phyloP scores from a whole-genome alignment of 495 filamentous ascomycete genomes.

The Annulohypoxylon nitens region DNA sequence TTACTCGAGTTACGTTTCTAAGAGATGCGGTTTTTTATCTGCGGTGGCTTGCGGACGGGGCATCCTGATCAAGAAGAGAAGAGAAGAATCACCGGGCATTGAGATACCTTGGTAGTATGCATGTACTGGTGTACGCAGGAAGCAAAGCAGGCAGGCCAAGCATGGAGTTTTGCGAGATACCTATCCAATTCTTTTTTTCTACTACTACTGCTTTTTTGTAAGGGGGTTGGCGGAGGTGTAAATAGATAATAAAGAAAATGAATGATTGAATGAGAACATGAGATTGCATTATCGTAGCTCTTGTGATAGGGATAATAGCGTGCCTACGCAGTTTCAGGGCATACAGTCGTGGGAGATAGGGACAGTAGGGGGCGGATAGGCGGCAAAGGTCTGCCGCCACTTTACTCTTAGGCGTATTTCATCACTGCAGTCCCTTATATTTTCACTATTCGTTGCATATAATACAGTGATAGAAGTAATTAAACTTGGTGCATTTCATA shows the following conservation, averaged over 20 bases:
- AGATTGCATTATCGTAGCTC: neutral
- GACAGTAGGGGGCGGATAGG: neutral
- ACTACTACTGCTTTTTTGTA: slow-evolving; percentile 9
- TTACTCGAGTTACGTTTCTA: slow-evolving; percentile 11
- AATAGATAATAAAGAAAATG: slow-evolving; percentile 11
- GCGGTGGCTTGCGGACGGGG: neutral
- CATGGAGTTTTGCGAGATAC: slow-evolving; percentile 41
- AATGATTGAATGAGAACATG: neutral
- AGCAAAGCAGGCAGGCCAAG: slow-evolving; percentile 22
- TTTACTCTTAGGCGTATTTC: neutral
- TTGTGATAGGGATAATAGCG: too few relatives aligned
- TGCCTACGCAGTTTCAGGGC: neutral
- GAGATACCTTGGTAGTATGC: slow-evolving; percentile 12
- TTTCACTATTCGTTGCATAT: neutral
- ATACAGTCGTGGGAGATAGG: neutral
- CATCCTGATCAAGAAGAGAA: neutral
- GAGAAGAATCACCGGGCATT: slow-evolving; percentile 12
- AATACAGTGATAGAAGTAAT: neutral
- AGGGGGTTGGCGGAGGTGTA: neutral
- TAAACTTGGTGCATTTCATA: slow-evolving; percentile 2
- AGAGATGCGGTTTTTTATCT: neutral
- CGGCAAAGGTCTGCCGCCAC: neutral
- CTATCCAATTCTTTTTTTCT: slow-evolving; percentile 7
- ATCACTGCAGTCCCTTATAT: neutral
- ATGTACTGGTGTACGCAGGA: slow-evolving; percentile 2